Percentiles rank a stretch among this genome's conserved stretches.
Evolutionary conservation across 768 basidiomycete species (phyloP).

Genomic region (Pluteus cervinus): DNA sequence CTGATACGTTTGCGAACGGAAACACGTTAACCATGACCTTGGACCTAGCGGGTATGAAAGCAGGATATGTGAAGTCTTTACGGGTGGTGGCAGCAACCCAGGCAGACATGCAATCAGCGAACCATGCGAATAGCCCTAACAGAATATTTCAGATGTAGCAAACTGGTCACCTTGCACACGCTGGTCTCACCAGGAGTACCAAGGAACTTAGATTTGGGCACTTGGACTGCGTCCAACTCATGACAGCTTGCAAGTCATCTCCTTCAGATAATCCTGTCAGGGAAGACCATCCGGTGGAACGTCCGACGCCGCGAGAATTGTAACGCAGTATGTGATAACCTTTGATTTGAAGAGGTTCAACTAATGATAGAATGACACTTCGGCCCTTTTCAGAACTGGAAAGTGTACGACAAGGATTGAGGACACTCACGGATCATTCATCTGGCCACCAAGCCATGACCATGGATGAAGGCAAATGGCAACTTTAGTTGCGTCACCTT

Average conservation of each 20-base stretch:
- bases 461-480: conserved; percentile 80
- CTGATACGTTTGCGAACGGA: conserved; percentile 51
- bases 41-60: conserved; percentile 75
- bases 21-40: conserved; percentile 62
- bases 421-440: conserved; percentile 65
- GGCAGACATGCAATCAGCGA: conserved; percentile 66
- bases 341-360: conserved; percentile 31
- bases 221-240: conserved; percentile 44
- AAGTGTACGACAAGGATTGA: conserved; percentile 5
- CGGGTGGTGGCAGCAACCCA: conserved; percentile 41
- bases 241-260: conserved; percentile 59
- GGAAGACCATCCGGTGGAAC: conserved; percentile 67
- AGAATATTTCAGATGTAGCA: conserved; percentile 6
- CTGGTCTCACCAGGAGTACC: conserved; percentile 51
- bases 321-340: conserved; percentile 61
- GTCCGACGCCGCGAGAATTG: conserved; percentile 76
- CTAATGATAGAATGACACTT: conserved; percentile 42
- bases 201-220: conserved; percentile 41
- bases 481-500: conserved; percentile 29
- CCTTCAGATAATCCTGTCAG: conserved; percentile 69
- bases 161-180: neutral
- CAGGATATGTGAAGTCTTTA: conserved; percentile 59
- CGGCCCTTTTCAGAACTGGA: conserved; percentile 9
- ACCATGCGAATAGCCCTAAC: conserved; percentile 78
- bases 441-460: conserved; percentile 78